These are phyloP conservation scores for Pichia nanzhaoensis DNA, from an alignment of 805 yeast genomes.

Conservation along the genomic window DNA sequence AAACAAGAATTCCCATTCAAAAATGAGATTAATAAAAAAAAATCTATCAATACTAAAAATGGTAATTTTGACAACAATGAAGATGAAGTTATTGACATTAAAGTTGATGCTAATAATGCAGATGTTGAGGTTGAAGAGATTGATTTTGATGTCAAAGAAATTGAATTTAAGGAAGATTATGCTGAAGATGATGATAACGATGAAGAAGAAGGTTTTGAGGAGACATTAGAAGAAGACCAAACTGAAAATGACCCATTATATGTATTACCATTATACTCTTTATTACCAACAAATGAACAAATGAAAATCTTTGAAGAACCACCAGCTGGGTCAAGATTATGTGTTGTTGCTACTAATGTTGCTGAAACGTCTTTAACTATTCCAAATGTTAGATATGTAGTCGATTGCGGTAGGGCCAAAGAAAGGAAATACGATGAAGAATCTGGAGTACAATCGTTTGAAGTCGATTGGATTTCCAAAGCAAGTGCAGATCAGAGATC, in stretches of 20 bases:
- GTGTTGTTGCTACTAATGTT: slow-evolving; percentile 94
- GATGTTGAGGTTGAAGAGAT: slow-evolving; percentile 84
- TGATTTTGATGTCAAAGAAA: slow-evolving; percentile 46
- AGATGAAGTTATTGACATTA: slow-evolving; percentile 37
- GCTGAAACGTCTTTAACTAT: slow-evolving; percentile 97
- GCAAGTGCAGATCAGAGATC: slow-evolving; percentile 92
- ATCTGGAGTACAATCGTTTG: slow-evolving; percentile 89
- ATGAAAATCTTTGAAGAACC: slow-evolving; percentile 85
- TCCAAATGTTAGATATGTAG: slow-evolving; percentile 90
- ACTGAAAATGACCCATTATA: slow-evolving; percentile 72
- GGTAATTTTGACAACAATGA: slow-evolving; percentile 26
- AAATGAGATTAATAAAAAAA: slow-evolving; percentile 15
- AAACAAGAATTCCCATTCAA: slow-evolving; percentile 61
- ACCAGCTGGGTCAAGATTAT: slow-evolving; percentile 77
- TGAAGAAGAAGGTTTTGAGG: slow-evolving; percentile 67
- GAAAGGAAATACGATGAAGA: slow-evolving; percentile 77
- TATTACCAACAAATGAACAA: slow-evolving; percentile 91
- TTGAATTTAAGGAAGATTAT: slow-evolving; percentile 34
- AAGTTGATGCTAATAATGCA: slow-evolving; percentile 50
- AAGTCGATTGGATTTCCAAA: slow-evolving; percentile 85
- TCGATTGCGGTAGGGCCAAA: slow-evolving; percentile 91
- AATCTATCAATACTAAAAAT: slow-evolving; percentile 4
- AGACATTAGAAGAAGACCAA: slow-evolving; percentile 62
- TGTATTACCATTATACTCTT: slow-evolving; percentile 87
- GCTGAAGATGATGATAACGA: slow-evolving; percentile 40